Conservation (phyloP, 495 filamentous ascomycete species). For the Letharia columbiana region DNA sequence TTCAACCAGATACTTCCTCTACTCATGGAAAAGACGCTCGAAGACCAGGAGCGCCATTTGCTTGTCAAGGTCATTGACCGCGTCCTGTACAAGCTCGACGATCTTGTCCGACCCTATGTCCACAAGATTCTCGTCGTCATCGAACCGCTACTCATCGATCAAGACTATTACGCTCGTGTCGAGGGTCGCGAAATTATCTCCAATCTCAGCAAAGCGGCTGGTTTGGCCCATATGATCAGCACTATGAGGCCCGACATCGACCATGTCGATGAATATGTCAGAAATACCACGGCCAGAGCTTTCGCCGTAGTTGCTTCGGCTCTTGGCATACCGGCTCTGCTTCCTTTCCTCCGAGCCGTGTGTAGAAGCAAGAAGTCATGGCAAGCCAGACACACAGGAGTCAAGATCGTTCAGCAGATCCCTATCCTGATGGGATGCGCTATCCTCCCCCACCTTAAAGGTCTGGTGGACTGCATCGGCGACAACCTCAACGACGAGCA, state of each 20-base stretch:
- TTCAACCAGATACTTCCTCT: constrained; percentile 98
- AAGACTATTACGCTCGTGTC: constrained; percentile 98
- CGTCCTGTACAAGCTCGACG: constrained; percentile 96
- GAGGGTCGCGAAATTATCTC: constrained; percentile 99
- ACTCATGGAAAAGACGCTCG: constrained; percentile 96
- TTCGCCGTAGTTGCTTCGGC: constrained; percentile 97
- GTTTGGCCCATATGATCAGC: constrained; percentile 97
- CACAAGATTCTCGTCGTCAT: constrained; percentile 99
- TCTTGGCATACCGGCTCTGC: constrained; percentile 86
- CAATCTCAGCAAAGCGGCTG: constrained; percentile 92
- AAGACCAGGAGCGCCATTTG: constrained; percentile 97
- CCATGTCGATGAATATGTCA: constrained; percentile 96
- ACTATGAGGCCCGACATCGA: constrained; percentile 99
- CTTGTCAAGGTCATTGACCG: constrained; percentile 99
- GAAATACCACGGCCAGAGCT: constrained; percentile 95
- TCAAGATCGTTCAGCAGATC: constrained; percentile 98
- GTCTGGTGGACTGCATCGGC: constrained; percentile 90
- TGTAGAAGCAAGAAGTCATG: constrained; percentile 98
- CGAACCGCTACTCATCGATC: constrained; percentile 95
- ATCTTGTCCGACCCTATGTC: constrained; percentile 90
- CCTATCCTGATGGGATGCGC: constrained; percentile 99
- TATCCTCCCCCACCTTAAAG: constrained; percentile 91
- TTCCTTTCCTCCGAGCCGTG: constrained; percentile 91
- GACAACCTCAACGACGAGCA: constrained; percentile 96
- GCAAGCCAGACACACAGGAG: constrained; percentile 98